phyloP scores from a whole-genome alignment of 2,329 filamentous ascomycete genomes.

The Paecilomyces sp. region DNA sequence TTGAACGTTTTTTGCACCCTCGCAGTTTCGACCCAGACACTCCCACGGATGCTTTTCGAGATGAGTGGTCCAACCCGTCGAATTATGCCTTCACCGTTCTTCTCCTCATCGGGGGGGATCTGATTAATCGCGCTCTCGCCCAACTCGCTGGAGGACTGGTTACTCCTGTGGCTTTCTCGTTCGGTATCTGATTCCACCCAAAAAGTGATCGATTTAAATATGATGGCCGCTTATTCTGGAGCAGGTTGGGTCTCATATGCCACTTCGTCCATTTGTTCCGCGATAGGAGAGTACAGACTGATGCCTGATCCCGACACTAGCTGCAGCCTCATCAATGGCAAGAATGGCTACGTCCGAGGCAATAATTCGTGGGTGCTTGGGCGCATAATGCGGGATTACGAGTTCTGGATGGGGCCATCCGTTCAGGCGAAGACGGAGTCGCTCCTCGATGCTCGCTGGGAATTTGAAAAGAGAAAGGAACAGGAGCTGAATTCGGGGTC shows the following conservation, averaged over 20 bases:
- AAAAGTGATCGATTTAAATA: not conserved
- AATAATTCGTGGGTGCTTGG: constrained; percentile 40
- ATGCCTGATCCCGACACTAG: constrained; percentile 28
- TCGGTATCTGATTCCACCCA: constrained; percentile 14
- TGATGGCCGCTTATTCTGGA: not conserved
- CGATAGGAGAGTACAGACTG: constrained; percentile 25
- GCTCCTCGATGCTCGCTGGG: constrained; percentile 9
- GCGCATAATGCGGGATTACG: constrained; percentile 36
- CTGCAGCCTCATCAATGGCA: constrained; percentile 26
- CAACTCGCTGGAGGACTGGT: constrained; percentile 19
- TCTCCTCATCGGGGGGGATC: constrained; percentile 29
- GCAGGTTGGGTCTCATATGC: constrained; percentile 30
- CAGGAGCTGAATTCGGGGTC: not conserved
- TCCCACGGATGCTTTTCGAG: constrained; percentile 1
- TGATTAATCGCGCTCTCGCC: constrained; percentile 27
- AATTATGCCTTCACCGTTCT: constrained; percentile 24
- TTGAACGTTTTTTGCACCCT: constrained; percentile 3
- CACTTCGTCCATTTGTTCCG: constrained; percentile 19
- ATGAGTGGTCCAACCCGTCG: constrained; percentile 12
- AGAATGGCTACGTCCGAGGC: constrained; percentile 28
- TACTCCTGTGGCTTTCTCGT: constrained; percentile 31
- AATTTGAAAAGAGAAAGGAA: constrained; percentile 5
- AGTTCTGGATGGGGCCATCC: constrained; percentile 19
- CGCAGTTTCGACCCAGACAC: constrained; percentile 4
- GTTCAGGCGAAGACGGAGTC: constrained; percentile 5